Evolutionary conservation across 495 filamentous ascomycete species (phyloP), one percentile per base, ranked within the genome.

Genomic region (Penicillium pancosmium): DNA sequence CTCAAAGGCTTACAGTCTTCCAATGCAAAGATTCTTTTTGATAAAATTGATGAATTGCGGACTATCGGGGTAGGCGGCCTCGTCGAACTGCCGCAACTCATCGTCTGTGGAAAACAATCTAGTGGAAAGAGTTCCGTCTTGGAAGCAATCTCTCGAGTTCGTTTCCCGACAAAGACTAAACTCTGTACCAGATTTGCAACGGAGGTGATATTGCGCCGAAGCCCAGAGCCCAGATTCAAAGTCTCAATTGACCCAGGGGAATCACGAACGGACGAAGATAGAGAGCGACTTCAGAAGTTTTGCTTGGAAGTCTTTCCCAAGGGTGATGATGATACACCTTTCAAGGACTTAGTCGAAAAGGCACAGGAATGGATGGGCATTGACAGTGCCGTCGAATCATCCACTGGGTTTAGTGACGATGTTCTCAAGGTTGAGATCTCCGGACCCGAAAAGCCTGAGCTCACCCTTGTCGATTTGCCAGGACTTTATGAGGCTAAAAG

Each of bases 81-180:
- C 55, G 70, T 90, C 5, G 77, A 81, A n/a, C 78, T 91, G 0
- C 90, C 90, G 0, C 87, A 91, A 57, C 75, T 93, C 23, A 80
- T 91, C 12, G 88, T 91, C n/a, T 86, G 86, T 56, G 88, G 89
- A 1, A 83, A 88, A 64, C 87, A 90, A 60, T 88, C 85, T 0
- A 81, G 83, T 11, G 89, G 89, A 2, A 92, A 91, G 61, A 88
- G 85, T 63, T 91, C 88, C 0, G 86, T 92, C 0, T 80, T 92
- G 0, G 87, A 91, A 71, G 88, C 86, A 0, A 83, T 93, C 48
- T 87, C 87, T 0, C 81, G 85, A 40, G 84, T 91, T 15, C 82
- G 83, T 0, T 91, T 92, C 57, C 86, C 88, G 0, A 65, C 78
- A n/a, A 82, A 87, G 43, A 82, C 83, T 54, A 84, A 80, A 47